Base-by-base conservation (phyloP, 2,329 filamentous ascomycete genomes). In the Lecanicillium sp. region DNA sequence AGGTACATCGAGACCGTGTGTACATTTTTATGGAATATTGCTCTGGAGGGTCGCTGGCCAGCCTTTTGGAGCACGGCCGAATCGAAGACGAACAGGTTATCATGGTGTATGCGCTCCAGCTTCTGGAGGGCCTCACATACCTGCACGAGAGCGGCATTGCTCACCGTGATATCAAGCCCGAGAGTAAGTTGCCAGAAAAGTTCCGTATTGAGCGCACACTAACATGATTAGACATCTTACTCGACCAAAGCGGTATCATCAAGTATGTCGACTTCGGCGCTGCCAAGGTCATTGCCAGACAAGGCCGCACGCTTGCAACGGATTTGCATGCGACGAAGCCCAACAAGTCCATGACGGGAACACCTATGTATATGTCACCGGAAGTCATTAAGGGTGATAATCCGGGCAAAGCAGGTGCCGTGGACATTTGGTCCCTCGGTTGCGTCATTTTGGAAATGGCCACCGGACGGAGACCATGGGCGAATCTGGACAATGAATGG, bases 21-120 rank as follows among this genome's bases (percentile, higher is more conserved):
- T 98, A 97, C 62, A 96, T 98, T 49, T 98, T 98, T 59, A 98
- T 98, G 92, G 92, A 98, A 61, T 97, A 94, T 62, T 98, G 92
- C 61, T 94, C 88, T 4, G 90, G 92, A 37, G 92, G 92, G 15
- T 97, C 90, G 13, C 71, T 98, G 35, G 89, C 92, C 30, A 84
- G 78, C 36, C 68, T 98, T 37, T 71, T 98, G 30, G 92, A 98
- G 59, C 90, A 98, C 55, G 92, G 92, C 11, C 84, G 92, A 29
- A 96, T 98, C 46, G 92, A 96, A 65, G 94, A 97, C 56, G 92
- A 98, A 60, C 92, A 89, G 40, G 89, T 97, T 45, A 90, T 95
- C 45, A 94, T 94, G 79, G 90, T 97, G 30, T 97, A 97, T 58
- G 87, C 87, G 18, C 69, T 97, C 44, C 90, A 97, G 59, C 81